Conservation (phyloP, 441 rosid species). For the Populus hybrid region DNA sequence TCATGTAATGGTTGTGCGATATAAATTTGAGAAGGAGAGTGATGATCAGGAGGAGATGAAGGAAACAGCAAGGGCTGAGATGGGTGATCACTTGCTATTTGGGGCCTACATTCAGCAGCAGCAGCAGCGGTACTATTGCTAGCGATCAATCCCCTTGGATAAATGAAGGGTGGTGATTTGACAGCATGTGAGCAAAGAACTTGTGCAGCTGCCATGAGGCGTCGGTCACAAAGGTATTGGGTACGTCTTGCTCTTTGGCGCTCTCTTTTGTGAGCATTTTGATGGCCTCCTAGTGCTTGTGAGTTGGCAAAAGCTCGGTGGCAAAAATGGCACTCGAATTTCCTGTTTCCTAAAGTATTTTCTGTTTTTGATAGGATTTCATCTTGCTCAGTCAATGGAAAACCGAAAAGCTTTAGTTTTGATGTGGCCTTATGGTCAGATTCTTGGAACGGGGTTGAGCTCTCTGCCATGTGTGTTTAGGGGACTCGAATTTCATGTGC, state of each 20-base stretch:
- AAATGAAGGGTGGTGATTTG: conserved; percentile 16
- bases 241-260: conserved; percentile 47
- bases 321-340: conserved; percentile 60
- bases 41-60: conserved; percentile 14
- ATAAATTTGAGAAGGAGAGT: conserved; percentile 19
- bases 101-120: conserved; percentile 18
- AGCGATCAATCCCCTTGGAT: conserved; percentile 1
- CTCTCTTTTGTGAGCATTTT: conserved; percentile 65
- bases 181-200: conserved; percentile 29
- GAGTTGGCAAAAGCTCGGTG: conserved; percentile 48
- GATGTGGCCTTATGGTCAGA: conserved; percentile 23
- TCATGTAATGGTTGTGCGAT: conserved; percentile 27
- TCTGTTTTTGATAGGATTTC: conserved; percentile 14
- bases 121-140: too few species aligned
- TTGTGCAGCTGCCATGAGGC: conserved; percentile 32
- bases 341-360: conserved; percentile 23
- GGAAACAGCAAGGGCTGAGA: conserved; percentile 25
- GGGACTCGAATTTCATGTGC: not conserved
- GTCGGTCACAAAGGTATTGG: conserved; percentile 31
- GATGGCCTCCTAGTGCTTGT: conserved; percentile 66
- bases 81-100: conserved; percentile 2
- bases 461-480: conserved; percentile 21
- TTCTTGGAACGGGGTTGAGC: conserved; percentile 18
- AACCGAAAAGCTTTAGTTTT: conserved; percentile 45
- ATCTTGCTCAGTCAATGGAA: conserved; percentile 27